These are phyloP conservation scores for Coemansia sp. DNA, from an alignment of 192 early-diverging fungal genomes.

Conservation along the genomic window DNA sequence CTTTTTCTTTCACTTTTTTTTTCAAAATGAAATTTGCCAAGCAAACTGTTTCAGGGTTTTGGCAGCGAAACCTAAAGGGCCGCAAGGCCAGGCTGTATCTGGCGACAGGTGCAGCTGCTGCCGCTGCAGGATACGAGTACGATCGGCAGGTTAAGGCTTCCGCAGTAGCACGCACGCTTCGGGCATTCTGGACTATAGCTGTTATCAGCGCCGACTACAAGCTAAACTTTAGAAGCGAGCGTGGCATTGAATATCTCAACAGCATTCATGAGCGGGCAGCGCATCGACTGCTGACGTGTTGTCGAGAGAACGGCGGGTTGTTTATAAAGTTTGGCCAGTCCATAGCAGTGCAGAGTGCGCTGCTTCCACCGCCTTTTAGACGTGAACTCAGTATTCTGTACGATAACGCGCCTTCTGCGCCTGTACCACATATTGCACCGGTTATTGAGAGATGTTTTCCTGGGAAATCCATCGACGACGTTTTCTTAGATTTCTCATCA, in stretches of 20 bases:
- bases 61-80: neutral
- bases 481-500: conserved; percentile 71
- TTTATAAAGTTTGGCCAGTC: conserved; percentile 90
- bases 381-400: conserved; percentile 65
- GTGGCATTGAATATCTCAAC: conserved; percentile 56
- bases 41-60: neutral
- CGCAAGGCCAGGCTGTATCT: conserved; percentile 4
- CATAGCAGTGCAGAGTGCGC: conserved; percentile 63
- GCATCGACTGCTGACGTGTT: conserved; percentile 69
- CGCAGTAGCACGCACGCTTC: conserved; percentile 34
- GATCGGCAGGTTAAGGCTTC: conserved; percentile 45
- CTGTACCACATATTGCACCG: conserved; percentile 59
- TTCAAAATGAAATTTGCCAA: neutral
- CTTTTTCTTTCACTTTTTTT: neutral
- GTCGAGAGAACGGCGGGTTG: conserved; percentile 79
- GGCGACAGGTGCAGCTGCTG: conserved; percentile 5
- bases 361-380: conserved; percentile 64
- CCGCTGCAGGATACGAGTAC: conserved; percentile 27
- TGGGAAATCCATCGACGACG: conserved; percentile 49
- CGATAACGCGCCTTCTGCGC: conserved; percentile 77
- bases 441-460: conserved; percentile 71
- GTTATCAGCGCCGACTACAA: conserved; percentile 68
- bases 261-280: conserved; percentile 73
- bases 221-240: conserved; percentile 70
- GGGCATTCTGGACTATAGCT: conserved; percentile 32